phyloP scores from a whole-genome alignment of 495 filamentous ascomycete species.

The Penicillium samsonianum region DNA sequence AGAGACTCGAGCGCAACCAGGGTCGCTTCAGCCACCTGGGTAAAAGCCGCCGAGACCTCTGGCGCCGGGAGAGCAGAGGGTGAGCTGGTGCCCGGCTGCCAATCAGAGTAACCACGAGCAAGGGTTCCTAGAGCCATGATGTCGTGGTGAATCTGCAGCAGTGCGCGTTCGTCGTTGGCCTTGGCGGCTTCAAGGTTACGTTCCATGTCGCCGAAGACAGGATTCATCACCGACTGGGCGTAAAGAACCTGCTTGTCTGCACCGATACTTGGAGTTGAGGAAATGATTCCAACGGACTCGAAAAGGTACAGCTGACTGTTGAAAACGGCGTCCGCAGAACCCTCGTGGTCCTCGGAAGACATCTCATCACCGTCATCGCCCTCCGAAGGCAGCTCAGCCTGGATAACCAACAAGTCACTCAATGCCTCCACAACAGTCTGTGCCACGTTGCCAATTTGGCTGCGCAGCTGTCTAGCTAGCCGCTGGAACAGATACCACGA shows the following conservation, averaged over 20 bases:
- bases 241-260: constrained; percentile 81
- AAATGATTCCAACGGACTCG: constrained; percentile 89
- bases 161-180: constrained; percentile 73
- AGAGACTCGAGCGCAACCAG: constrained; percentile 82
- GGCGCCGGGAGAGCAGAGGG: constrained; percentile 56
- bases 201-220: constrained; percentile 83
- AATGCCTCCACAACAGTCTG: constrained; percentile 89
- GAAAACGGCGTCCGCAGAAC: constrained; percentile 85
- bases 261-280: constrained; percentile 72
- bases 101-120: constrained; percentile 87
- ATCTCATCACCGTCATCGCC: constrained; percentile 81
- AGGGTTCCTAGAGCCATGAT: constrained; percentile 95
- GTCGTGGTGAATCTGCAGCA: constrained; percentile 90
- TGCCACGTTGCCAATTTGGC: constrained; percentile 82
- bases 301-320: constrained; percentile 89
- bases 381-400: constrained; percentile 78
- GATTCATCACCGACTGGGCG: constrained; percentile 79
- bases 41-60: constrained; percentile 78
- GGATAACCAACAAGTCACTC: constrained; percentile 82
- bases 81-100: constrained; percentile 63
- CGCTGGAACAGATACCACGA: constrained; percentile 97
- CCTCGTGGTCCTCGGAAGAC: constrained; percentile 87
- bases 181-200: constrained; percentile 72
- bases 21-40: constrained; percentile 80
- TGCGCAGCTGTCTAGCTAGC: constrained; percentile 83